These are phyloP conservation scores for Acacia melanoxylon DNA, from an alignment of 306 rosid genomes.

Conservation along the genomic window DNA sequence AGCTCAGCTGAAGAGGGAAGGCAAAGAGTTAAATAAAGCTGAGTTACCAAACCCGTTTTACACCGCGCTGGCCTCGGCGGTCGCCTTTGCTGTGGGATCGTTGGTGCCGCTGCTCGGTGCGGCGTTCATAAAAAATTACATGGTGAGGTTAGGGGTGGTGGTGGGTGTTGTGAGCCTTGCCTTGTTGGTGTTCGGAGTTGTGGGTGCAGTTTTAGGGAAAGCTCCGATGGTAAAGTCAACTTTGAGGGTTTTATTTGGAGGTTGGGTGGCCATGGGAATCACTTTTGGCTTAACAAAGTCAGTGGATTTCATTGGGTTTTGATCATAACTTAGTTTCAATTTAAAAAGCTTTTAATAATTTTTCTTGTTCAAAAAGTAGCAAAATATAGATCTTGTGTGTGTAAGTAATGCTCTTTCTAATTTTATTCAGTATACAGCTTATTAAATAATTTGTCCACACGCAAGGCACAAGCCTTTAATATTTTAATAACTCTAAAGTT, in stretches of 20 bases:
- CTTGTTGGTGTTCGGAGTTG: conserved; percentile 39
- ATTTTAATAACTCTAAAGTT: neutral
- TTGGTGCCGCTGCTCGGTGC: conserved; percentile 41
- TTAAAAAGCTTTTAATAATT: neutral
- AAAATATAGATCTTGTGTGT: neutral
- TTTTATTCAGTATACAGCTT: too few species aligned
- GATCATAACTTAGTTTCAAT: neutral
- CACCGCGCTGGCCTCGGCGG: conserved; percentile 36
- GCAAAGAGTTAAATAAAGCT: neutral
- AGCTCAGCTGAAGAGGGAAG: conserved; percentile 34
- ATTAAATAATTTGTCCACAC: too few species aligned
- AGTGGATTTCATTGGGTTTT: conserved; percentile 23
- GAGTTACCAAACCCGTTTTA: conserved; percentile 38
- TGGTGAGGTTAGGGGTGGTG: conserved; percentile 40
- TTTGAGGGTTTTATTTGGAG: conserved; percentile 44
- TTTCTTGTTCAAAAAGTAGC: neutral
- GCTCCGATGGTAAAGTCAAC: conserved; percentile 42
- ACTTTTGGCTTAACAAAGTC: conserved; percentile 48
- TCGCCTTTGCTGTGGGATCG: conserved; percentile 33
- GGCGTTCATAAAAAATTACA: conserved; percentile 36
- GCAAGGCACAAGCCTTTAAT: neutral
- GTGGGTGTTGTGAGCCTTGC: conserved; percentile 43
- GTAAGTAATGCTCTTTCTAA: too few species aligned
- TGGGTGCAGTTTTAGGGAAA: conserved; percentile 42
- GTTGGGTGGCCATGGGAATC: conserved; percentile 45